Conservation (phyloP, 1,284 basidiomycete genomes). For the Trichosporon ovoides region DNA sequence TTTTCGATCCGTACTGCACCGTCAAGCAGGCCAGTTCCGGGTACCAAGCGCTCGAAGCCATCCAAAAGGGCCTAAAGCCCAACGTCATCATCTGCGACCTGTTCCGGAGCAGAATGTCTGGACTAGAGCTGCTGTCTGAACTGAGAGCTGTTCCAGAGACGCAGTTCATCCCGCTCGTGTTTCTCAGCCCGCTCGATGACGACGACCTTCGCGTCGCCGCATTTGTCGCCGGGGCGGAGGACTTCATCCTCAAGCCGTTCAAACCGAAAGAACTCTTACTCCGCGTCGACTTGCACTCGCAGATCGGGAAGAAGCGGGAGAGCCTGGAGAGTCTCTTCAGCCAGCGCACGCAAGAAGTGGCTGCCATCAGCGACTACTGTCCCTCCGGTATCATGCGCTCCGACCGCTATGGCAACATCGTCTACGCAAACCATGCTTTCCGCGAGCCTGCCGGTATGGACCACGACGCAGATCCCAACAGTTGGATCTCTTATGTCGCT, state of each 20-base stretch:
- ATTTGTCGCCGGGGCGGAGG: constrained; percentile 49
- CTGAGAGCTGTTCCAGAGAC: constrained; percentile 25
- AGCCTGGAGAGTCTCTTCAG: constrained; percentile 37
- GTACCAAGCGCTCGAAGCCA: constrained; percentile 41
- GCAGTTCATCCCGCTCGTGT: constrained; percentile 30
- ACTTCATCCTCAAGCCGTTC: constrained; percentile 46
- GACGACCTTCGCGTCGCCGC: constrained; percentile 39
- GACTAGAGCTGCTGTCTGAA: constrained; percentile 31
- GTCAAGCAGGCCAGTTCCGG: constrained; percentile 46
- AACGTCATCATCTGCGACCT: constrained; percentile 39
- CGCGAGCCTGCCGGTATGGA: constrained; percentile 11
- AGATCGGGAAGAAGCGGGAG: constrained; percentile 42
- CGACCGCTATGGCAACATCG: constrained; percentile 22
- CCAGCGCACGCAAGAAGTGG: constrained; percentile 37
- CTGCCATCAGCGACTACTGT: constrained; percentile 43
- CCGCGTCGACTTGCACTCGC: constrained; percentile 44
- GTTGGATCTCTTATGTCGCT: constrained; percentile 8
- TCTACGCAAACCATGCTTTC: constrained; percentile 37
- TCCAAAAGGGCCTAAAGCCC: constrained; percentile 21
- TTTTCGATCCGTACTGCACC: constrained; percentile 44
- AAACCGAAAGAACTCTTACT: constrained; percentile 49
- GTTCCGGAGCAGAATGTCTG: constrained; percentile 44
- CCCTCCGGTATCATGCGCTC: constrained; percentile 38
- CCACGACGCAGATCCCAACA: not conserved
- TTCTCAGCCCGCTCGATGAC: constrained; percentile 31